A percentile compares a stretch with the other conserved stretches of the same genome.
Evolutionary conservation across 495 filamentous ascomycete species (phyloP).

Genomic region (Parmelia sp.): DNA sequence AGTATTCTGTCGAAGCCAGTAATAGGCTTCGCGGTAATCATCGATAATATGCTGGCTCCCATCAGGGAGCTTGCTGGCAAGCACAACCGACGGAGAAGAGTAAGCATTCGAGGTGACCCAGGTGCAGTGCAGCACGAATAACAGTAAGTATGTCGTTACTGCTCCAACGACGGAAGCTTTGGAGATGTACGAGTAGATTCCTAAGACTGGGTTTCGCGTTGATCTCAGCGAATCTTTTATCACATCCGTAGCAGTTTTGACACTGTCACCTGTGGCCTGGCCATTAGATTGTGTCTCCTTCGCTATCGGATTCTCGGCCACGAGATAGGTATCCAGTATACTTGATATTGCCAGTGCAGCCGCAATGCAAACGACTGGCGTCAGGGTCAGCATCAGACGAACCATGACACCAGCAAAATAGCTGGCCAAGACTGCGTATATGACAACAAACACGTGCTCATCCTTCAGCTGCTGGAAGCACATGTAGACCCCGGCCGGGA

Average conservation of each 20-base stretch:
- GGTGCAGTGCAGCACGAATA: constrained; percentile 96
- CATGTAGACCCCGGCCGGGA: constrained; percentile 97
- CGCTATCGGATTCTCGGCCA: constrained; percentile 43
- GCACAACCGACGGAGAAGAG: constrained; percentile 93
- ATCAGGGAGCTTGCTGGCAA: constrained; percentile 87
- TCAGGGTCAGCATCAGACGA: constrained; percentile 94
- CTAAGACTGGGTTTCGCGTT: constrained; percentile 65
- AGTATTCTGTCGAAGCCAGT: constrained; percentile 98
- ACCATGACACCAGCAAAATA: constrained; percentile 99
- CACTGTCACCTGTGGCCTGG: constrained; percentile 29
- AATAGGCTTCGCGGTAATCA: constrained; percentile 98
- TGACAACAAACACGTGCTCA: constrained; percentile 97
- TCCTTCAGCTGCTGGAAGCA: constrained; percentile 91
- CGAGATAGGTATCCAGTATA: constrained; percentile 81
- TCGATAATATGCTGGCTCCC: constrained; percentile 98
- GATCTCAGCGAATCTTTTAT: constrained; percentile 51
- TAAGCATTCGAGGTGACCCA: constrained; percentile 99
- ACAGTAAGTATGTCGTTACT: constrained; percentile 70
- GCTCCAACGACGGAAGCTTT: constrained; percentile 67
- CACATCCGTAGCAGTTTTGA: constrained; percentile 31
- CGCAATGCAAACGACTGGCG: constrained; percentile 92
- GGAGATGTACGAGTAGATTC: constrained; percentile 74
- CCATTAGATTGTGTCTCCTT: constrained; percentile 47
- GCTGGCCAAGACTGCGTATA: constrained; percentile 88
- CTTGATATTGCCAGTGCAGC: constrained; percentile 85